Evolutionary conservation across 2,329 filamentous ascomycete genomes (phyloP), one percentile per base, ranked within the genome.

Genomic region (Decorospora gaudefroyi): DNA sequence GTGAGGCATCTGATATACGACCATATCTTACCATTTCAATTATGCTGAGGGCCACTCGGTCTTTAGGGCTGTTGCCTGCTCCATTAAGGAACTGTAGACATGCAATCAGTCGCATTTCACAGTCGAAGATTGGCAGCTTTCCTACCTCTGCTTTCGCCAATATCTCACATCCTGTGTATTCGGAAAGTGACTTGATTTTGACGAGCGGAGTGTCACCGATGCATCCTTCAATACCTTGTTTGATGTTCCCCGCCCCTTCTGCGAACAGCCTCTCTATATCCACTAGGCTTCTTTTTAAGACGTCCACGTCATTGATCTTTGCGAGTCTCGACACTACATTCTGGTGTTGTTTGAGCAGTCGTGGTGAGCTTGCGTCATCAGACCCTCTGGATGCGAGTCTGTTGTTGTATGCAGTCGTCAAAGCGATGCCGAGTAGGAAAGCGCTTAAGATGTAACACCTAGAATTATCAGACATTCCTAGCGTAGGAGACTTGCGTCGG

Each of bases 151-250:
- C 90, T 73, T 99, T 99, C 55, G 86, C 93, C 23, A 97, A 77
- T 62, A 99, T 95, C 27, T 84, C 84, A 63, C 93, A 90, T 13
- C 90, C 90, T 3, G 93, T 96, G 12, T 85, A 89, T 32, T 87
- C 84, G 3, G 88, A 95, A 16, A 99, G 80, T 25, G 88, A 91
- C 57, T 84, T 87, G 67, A 99, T 90, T 53, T 83, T 83, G 60
- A 99, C 82, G 17, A 99, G 79, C 1, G 91, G 92, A 10, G 93
- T 99, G 71, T 95, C 88, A 43, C 93, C 93, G 65, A 99, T 97
- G 65, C 87, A 89, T 31, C 86, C 88, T 70, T 95, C 90, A 48
- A 99, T 88, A 12, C 93, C 93, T 42, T 88, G 81, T 10, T 83
- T 82, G 42, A 92, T 82, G 17, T 65, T 61, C 19, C 53, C 61